Conservation (phyloP, 2,329 filamentous ascomycete species). For the Calonectria hawksworthii region DNA sequence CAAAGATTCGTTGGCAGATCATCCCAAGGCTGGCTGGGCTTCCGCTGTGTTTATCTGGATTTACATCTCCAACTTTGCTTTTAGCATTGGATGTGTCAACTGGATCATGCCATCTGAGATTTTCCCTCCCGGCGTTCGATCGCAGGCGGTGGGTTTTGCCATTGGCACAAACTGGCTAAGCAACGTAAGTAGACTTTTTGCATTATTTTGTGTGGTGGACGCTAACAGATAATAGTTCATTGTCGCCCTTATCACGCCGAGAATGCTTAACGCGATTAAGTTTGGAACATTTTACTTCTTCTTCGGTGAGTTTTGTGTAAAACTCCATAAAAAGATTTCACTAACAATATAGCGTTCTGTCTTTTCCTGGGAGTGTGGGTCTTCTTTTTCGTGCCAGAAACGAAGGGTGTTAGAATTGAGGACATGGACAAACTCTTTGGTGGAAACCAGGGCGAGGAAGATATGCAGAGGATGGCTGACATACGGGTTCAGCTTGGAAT, state of each 20-base stretch:
- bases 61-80: slow-evolving; percentile 27
- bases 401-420: slow-evolving; percentile 25
- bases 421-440: slow-evolving; percentile 25
- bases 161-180: slow-evolving; percentile 31
- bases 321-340: too few relatives aligned
- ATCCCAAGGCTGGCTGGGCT: slow-evolving; percentile 31
- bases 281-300: slow-evolving; percentile 31
- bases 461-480: slow-evolving; percentile 19
- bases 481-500: slow-evolving; percentile 24
- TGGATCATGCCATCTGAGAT: slow-evolving; percentile 27
- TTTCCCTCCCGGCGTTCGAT: slow-evolving; percentile 21
- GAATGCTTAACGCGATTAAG: slow-evolving; percentile 25
- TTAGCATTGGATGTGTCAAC: slow-evolving; percentile 24
- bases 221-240: slow-evolving; percentile 22
- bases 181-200: slow-evolving; percentile 4
- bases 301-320: background rate
- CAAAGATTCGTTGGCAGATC: slow-evolving; percentile 20
- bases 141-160: slow-evolving; percentile 18
- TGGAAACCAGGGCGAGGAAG: slow-evolving; percentile 23
- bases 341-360: slow-evolving; percentile 14
- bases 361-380: slow-evolving; percentile 26
- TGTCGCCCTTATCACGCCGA: slow-evolving; percentile 27
- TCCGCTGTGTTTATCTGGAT: slow-evolving; percentile 30
- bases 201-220: too few relatives aligned
- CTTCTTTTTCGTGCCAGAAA: slow-evolving; percentile 27